Evolutionary conservation across 371 early-diverging fungal genomes (phyloP).

Genomic region (Zopfochytrium polystomum): DNA sequence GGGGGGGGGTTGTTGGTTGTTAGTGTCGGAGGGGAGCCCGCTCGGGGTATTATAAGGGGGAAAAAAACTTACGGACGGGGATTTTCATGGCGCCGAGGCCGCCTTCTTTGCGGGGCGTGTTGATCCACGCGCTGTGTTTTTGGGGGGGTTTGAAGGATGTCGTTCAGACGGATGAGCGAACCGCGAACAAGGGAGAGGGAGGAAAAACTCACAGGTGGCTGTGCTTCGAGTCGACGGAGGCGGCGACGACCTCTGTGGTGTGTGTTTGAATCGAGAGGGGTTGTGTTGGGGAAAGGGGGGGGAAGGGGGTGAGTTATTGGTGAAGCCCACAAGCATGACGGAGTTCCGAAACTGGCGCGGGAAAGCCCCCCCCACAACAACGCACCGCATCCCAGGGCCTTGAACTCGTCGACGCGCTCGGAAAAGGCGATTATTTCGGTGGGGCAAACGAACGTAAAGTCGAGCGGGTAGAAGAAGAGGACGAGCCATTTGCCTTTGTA

Average conservation of each 20-base stretch:
- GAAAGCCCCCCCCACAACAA: neutral
- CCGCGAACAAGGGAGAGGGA: conserved; percentile 55
- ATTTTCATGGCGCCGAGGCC: conserved; percentile 91
- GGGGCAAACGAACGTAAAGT: conserved; percentile 27
- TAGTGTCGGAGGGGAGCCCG: neutral
- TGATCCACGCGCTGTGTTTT: conserved; percentile 58
- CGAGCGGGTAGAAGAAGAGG: conserved; percentile 34
- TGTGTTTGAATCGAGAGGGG: neutral
- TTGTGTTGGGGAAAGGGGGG: neutral
- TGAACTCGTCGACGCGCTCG: conserved; percentile 82
- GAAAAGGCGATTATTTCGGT: conserved; percentile 35
- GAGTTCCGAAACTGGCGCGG: neutral
- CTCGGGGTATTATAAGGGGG: neutral
- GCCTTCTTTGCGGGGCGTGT: conserved; percentile 75
- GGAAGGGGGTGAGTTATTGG: neutral
- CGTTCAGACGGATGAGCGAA: conserved; percentile 42
- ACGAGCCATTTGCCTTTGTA: conserved; percentile 77
- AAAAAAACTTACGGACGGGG: conserved; percentile 50
- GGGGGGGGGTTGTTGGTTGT: neutral
- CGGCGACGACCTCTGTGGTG: conserved; percentile 73
- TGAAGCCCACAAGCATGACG: neutral
- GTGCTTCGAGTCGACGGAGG: conserved; percentile 75
- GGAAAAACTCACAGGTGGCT: conserved; percentile 47
- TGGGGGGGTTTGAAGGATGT: conserved; percentile 32
- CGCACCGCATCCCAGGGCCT: conserved; percentile 57